Conservation (phyloP, 192 early-diverging fungal species). For the Mortierella hygrophila region DNA sequence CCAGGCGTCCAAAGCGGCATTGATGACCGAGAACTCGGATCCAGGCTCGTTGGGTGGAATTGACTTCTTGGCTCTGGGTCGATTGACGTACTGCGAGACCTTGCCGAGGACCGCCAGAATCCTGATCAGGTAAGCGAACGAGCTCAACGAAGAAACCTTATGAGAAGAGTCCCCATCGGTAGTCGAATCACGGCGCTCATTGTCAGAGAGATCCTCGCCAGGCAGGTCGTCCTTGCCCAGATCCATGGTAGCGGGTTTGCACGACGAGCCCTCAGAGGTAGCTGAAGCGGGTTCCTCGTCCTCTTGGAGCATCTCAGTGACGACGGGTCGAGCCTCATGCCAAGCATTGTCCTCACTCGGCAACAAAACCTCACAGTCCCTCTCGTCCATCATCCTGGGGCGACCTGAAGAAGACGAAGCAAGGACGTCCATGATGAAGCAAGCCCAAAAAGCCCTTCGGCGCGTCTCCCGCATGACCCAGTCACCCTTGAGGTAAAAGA, state of each 20-base stretch:
- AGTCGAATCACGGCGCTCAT: neutral
- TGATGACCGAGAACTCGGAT: slow-evolving; percentile 60
- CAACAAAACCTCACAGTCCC: slow-evolving; percentile 61
- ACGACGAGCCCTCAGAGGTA: neutral
- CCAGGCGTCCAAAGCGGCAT: slow-evolving; percentile 55
- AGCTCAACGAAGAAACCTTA: slow-evolving; percentile 26
- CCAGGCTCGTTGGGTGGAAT: slow-evolving; percentile 57
- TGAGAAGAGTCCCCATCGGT: neutral
- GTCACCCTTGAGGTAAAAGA: slow-evolving; percentile 53
- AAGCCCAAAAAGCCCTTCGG: slow-evolving; percentile 65
- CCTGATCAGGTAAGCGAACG: slow-evolving; percentile 57
- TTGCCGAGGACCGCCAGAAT: slow-evolving; percentile 59
- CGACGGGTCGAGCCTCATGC: slow-evolving; percentile 49
- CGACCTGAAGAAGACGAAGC: slow-evolving; percentile 58
- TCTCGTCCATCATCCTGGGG: slow-evolving; percentile 62
- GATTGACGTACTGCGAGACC: slow-evolving; percentile 60
- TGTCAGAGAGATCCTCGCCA: neutral
- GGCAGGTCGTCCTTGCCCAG: neutral
- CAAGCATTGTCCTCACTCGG: slow-evolving; percentile 65
- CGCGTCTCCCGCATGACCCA: slow-evolving; percentile 64
- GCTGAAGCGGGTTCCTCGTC: neutral
- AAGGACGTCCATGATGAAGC: slow-evolving; percentile 61
- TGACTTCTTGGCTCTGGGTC: slow-evolving; percentile 38
- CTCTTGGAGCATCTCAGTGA: slow-evolving; percentile 41
- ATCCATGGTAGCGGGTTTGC: neutral